Evolutionary conservation across 1,284 basidiomycete species (phyloP).

Genomic region (Rhodotorula sp.): DNA sequence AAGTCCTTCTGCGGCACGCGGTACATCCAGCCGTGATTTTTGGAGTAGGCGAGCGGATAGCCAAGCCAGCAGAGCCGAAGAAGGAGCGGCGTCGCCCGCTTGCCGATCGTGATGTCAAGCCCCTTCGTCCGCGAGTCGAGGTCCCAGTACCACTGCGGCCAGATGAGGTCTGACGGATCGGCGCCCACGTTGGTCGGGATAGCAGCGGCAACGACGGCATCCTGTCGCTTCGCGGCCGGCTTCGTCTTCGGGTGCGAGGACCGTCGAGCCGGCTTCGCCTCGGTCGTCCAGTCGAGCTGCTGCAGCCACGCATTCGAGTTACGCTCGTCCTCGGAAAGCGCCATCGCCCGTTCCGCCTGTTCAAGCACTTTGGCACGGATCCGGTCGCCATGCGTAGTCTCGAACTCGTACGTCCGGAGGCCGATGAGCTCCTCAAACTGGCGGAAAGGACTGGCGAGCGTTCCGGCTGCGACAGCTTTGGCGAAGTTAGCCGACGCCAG

Average conservation of each 20-base stretch:
- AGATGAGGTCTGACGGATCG: conserved; percentile 46
- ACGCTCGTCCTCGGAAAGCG: conserved; percentile 7
- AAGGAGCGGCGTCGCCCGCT: conserved; percentile 77
- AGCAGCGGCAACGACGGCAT: not conserved
- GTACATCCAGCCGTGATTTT: conserved; percentile 89
- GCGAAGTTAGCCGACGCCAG: conserved; percentile 13
- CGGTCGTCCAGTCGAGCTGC: conserved; percentile 44
- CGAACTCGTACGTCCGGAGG: not conserved
- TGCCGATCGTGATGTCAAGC: conserved; percentile 83
- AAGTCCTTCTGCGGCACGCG: conserved; percentile 60
- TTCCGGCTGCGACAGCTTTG: conserved; percentile 26
- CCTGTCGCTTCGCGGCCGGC: not conserved
- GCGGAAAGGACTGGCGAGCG: conserved; percentile 26
- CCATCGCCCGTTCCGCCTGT: conserved; percentile 30
- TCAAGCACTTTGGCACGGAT: conserved; percentile 10
- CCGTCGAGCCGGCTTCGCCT: not conserved
- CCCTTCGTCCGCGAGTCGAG: conserved; percentile 56
- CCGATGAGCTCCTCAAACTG: conserved; percentile 6
- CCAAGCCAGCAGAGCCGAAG: conserved; percentile 84
- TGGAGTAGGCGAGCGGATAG: conserved; percentile 80
- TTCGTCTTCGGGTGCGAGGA: not conserved
- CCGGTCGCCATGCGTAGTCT: not conserved
- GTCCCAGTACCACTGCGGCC: conserved; percentile 98
- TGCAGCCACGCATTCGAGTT: conserved; percentile 31
- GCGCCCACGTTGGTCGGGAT: not conserved